These are phyloP conservation scores for Yamadazyma trypodendri DNA, from an alignment of 1,139 yeast species.

Conservation along the genomic window DNA sequence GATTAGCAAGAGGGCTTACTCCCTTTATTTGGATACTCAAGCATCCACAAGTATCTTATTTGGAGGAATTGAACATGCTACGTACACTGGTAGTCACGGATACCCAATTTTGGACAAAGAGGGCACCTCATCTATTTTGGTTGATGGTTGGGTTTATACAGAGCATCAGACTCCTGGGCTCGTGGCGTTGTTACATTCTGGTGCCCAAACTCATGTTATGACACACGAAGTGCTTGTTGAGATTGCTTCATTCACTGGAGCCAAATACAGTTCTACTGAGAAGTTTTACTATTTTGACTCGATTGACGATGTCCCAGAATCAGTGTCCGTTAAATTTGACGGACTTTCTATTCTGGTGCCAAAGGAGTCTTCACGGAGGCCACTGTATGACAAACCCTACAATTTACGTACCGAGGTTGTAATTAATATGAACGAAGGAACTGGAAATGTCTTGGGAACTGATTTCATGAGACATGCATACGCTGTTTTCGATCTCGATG, in stretches of 20 bases:
- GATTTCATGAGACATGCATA: constrained; percentile 71
- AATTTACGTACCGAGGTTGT: too few species aligned
- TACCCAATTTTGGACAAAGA: constrained; percentile 18
- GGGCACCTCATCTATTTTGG: too few species aligned
- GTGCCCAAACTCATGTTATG: constrained; percentile 30
- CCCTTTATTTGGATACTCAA: constrained; percentile 27
- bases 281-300: constrained; percentile 8
- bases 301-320: constrained; percentile 7
- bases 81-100: constrained; percentile 18
- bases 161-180: too few species aligned
- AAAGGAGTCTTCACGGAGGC: constrained; percentile 4
- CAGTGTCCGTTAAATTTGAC: constrained; percentile 28
- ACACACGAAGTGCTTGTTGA: constrained; percentile 17
- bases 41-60: constrained; percentile 32
- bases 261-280: neutral
- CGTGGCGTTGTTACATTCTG: constrained; percentile 27
- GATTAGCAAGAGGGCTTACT: constrained; percentile 28
- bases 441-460: constrained; percentile 70
- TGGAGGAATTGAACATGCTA: constrained; percentile 53
- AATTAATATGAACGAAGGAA: too few species aligned
- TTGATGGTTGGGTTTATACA: too few species aligned
- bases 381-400: too few species aligned
- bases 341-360: constrained; percentile 33
- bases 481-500: constrained; percentile 76
- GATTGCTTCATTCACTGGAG: constrained; percentile 17